Conservation (phyloP, 169 alveolate genomes). For the Amoebophrya sp. region DNA sequence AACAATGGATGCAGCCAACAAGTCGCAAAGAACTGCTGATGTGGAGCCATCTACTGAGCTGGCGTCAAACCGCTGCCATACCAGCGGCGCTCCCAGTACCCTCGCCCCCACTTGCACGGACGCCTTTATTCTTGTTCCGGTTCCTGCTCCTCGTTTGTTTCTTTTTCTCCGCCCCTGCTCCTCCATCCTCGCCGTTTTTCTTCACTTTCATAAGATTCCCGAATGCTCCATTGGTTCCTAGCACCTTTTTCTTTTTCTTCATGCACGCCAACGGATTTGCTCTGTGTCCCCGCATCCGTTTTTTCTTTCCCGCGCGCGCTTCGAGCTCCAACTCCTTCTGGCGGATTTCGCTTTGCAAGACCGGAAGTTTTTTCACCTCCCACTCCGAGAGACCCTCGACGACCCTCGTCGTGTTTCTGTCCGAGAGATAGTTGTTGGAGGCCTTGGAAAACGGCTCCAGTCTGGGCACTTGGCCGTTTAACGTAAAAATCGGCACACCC, state of each 20-base stretch:
- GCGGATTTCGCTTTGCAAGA: background rate
- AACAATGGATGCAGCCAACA: no score
- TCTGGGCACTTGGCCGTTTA: background rate
- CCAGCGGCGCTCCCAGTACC: no score
- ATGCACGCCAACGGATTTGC: background rate
- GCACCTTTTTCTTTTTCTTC: background rate
- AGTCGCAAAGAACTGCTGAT: no score
- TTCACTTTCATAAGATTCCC: no score
- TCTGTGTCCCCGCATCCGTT: background rate
- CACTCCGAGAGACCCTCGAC: background rate
- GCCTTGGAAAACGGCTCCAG: background rate
- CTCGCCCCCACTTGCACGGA: no score
- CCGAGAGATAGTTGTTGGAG: background rate
- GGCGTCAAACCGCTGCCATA: no score
- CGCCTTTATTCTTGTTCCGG: background rate
- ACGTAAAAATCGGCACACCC: background rate
- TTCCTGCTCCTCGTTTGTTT: background rate
- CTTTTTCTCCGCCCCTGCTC: background rate
- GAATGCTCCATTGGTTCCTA: background rate
- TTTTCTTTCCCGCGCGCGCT: background rate
- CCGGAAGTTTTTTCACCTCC: background rate
- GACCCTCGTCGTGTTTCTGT: background rate
- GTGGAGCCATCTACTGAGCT: no score
- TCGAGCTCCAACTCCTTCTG: background rate
- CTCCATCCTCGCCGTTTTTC: background rate